Percentiles rank a stretch among this genome's conserved stretches.
Conservation (phyloP, 768 basidiomycete genomes). For the Russula olivacea region DNA sequence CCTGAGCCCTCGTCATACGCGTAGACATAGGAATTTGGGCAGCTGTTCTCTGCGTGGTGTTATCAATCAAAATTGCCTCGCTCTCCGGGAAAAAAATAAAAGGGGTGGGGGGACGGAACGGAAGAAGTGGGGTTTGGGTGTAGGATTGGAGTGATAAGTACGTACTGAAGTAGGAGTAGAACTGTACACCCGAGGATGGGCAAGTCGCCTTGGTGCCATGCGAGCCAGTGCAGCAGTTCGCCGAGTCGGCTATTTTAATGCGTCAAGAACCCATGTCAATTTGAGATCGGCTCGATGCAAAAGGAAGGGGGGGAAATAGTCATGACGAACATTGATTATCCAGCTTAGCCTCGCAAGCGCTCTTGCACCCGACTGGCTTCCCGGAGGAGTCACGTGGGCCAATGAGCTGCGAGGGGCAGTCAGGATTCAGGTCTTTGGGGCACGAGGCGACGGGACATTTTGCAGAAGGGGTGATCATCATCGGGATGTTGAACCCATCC, state of each 20-base stretch:
- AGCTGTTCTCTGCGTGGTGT: constrained; percentile 33
- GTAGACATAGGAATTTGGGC: constrained; percentile 47
- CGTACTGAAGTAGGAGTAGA: constrained; percentile 19
- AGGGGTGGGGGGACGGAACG: not conserved
- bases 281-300: not conserved
- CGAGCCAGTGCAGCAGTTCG: constrained; percentile 35
- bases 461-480: constrained; percentile 27
- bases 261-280: no score
- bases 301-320: not conserved
- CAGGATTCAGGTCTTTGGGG: constrained; percentile 27
- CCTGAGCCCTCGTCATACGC: constrained; percentile 50
- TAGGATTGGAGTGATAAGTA: not conserved
- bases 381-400: constrained; percentile 52
- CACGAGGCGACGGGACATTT: constrained; percentile 29
- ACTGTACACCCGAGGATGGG: constrained; percentile 31
- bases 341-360: constrained; percentile 45
- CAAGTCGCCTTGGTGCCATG: constrained; percentile 35
- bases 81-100: no score
- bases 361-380: constrained; percentile 54
- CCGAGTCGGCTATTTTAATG: constrained; percentile 32
- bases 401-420: constrained; percentile 46
- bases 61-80: no score
- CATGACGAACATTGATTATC: constrained; percentile 25
- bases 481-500: constrained; percentile 44
- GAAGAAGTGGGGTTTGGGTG: not conserved